Percentiles rank a stretch among this genome's conserved stretches.
phyloP scores from a whole-genome alignment of 345 rosid species.

The thale cress (Arabidopsis thaliana) region DNA sequence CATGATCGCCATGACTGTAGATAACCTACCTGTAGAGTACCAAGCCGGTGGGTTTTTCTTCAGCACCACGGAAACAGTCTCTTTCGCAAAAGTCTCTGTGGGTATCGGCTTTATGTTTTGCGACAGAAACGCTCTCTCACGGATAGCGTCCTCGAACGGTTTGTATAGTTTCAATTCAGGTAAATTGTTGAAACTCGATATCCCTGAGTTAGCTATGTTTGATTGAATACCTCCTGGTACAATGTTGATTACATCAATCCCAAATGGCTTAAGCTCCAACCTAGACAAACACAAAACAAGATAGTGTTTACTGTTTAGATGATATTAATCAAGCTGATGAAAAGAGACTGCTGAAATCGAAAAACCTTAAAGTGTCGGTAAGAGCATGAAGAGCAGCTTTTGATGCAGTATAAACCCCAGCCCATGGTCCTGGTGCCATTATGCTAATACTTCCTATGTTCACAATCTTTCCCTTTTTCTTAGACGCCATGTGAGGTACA shows the following conservation, averaged over 20 bases:
- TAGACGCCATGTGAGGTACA: conserved; percentile 80
- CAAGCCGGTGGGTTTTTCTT: conserved; percentile 76
- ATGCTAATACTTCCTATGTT: conserved; percentile 75
- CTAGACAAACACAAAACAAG: conserved; percentile 36
- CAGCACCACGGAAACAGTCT: conserved; percentile 61
- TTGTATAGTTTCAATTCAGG: conserved; percentile 82
- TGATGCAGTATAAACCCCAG: conserved; percentile 78
- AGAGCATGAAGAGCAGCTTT: conserved; percentile 91
- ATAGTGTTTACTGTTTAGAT: neutral
- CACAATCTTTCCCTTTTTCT: conserved; percentile 72
- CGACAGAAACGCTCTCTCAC: conserved; percentile 59
- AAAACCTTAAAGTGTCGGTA: conserved; percentile 80
- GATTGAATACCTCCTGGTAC: conserved; percentile 85
- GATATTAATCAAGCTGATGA: conserved; percentile 11
- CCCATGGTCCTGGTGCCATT: conserved; percentile 74
- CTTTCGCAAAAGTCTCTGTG: conserved; percentile 67
- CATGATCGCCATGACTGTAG: conserved; percentile 59
- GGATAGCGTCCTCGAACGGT: conserved; percentile 63
- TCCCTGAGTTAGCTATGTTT: conserved; percentile 71
- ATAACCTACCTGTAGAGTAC: conserved; percentile 67
- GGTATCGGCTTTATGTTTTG: conserved; percentile 62
- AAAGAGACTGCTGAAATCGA: neutral
- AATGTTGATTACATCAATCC: conserved; percentile 75
- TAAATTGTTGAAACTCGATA: conserved; percentile 57
- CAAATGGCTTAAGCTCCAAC: conserved; percentile 82